These are phyloP conservation scores for Solanum rostratum DNA, from an alignment of 257 asterid genomes.

Conservation along the genomic window DNA sequence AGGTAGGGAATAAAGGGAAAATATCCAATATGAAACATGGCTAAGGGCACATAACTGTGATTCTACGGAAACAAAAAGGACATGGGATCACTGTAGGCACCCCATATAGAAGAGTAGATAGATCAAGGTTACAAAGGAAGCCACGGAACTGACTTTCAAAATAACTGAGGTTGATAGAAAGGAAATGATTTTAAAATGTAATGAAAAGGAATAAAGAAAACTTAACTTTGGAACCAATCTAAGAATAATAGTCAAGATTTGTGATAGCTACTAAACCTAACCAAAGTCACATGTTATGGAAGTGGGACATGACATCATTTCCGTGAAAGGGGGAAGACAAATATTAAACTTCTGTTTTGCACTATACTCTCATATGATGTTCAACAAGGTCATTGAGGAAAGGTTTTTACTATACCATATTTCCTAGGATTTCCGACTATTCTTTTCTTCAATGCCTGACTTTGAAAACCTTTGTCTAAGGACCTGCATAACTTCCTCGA, in stretches of 20 bases:
- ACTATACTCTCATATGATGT: not conserved
- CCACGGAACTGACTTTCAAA: not conserved
- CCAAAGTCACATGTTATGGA: not conserved
- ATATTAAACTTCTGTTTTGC: not conserved
- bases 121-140: not conserved
- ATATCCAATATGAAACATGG: not conserved
- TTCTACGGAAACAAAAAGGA: not conserved
- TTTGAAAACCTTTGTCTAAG: slow-evolving; percentile 61
- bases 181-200: not conserved
- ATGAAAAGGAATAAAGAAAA: not conserved
- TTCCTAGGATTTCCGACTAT: slow-evolving; percentile 34
- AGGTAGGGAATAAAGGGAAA: not conserved
- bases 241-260: too few species aligned
- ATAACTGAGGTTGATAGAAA: not conserved
- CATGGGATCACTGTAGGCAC: not conserved
- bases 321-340: not conserved
- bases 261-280: too few species aligned
- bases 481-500: slow-evolving; percentile 66
- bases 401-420: not conserved
- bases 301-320: not conserved
- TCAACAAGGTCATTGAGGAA: not conserved
- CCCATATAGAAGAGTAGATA: not conserved
- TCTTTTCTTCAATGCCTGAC: slow-evolving; percentile 83
- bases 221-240: too few species aligned
- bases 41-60: not conserved